Conservation (phyloP, 345 rosid genomes). For the Excoecaria cochinchinensis region DNA sequence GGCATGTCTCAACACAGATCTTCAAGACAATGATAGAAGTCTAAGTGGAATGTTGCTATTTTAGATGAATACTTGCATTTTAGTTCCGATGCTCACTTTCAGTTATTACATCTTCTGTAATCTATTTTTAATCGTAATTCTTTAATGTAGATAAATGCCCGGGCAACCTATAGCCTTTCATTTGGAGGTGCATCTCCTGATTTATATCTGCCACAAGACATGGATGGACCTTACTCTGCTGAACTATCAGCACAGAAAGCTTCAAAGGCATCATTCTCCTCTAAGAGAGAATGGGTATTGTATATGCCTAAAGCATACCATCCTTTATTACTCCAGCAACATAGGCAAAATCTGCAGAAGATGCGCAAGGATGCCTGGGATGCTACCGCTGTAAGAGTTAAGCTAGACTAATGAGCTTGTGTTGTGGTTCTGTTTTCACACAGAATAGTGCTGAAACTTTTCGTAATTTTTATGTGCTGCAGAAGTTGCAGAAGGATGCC, state of each 20-base stretch:
- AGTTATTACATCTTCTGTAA: slow-evolving; percentile 8
- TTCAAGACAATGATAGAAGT: background rate
- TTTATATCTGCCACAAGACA: slow-evolving; percentile 55
- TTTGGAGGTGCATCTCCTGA: slow-evolving; percentile 72
- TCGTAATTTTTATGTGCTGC: background rate
- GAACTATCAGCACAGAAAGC: slow-evolving; percentile 32
- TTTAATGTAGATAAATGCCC: slow-evolving; percentile 71
- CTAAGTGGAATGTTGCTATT: background rate
- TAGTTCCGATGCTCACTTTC: background rate
- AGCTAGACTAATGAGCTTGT: background rate
- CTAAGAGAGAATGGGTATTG: slow-evolving; percentile 59
- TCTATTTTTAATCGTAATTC: slow-evolving; percentile 7
- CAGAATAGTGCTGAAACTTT: too few species aligned
- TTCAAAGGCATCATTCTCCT: slow-evolving; percentile 29
- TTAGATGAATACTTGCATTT: background rate
- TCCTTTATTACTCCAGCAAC: slow-evolving; percentile 84
- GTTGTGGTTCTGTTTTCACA: background rate
- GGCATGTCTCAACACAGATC: background rate
- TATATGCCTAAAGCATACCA: slow-evolving; percentile 82
- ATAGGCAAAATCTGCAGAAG: slow-evolving; percentile 55
- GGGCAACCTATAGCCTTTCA: slow-evolving; percentile 75
- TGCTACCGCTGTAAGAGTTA: slow-evolving; percentile 54
- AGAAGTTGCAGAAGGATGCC: background rate
- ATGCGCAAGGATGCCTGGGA: slow-evolving; percentile 46
- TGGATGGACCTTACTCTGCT: slow-evolving; percentile 29